Percentiles rank a stretch among this genome's conserved stretches.
phyloP scores from a whole-genome alignment of 1,139 yeast species.

The Hansenula anomala region DNA sequence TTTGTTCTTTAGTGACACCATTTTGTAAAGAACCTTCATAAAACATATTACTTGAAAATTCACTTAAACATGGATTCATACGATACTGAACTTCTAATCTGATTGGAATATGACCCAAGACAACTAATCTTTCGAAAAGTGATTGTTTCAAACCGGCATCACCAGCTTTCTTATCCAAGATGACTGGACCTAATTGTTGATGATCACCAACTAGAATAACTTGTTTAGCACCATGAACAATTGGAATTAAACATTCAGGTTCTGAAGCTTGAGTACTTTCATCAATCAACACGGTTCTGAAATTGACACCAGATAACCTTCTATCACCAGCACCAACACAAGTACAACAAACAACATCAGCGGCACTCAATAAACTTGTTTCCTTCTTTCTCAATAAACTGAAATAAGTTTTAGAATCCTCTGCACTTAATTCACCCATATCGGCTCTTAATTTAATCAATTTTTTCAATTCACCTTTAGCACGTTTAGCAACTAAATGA shows the following conservation, averaged over 20 bases:
- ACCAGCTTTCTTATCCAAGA: constrained; percentile 72
- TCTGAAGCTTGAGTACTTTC: constrained; percentile 94
- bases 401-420: constrained; percentile 44
- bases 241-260: constrained; percentile 86
- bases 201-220: constrained; percentile 92
- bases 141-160: constrained; percentile 86
- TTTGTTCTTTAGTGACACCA: constrained; percentile 76
- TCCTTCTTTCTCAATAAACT: constrained; percentile 45
- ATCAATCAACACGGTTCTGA: constrained; percentile 80
- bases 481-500: constrained; percentile 37
- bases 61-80: constrained; percentile 88
- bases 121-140: constrained; percentile 76
- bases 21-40: constrained; percentile 91
- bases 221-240: constrained; percentile 85
- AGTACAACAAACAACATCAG: constrained; percentile 85
- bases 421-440: constrained; percentile 62
- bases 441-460: constrained; percentile 55
- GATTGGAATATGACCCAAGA: constrained; percentile 83
- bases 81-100: constrained; percentile 90
- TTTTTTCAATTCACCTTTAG: constrained; percentile 55
- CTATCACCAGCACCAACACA: constrained; percentile 90
- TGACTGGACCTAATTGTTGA: constrained; percentile 91
- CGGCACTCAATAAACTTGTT: constrained; percentile 42
- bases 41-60: constrained; percentile 87
- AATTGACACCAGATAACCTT: constrained; percentile 48